Base-by-base conservation (phyloP, 495 filamentous ascomycete species). In the Aspergillus mulundensis region DNA sequence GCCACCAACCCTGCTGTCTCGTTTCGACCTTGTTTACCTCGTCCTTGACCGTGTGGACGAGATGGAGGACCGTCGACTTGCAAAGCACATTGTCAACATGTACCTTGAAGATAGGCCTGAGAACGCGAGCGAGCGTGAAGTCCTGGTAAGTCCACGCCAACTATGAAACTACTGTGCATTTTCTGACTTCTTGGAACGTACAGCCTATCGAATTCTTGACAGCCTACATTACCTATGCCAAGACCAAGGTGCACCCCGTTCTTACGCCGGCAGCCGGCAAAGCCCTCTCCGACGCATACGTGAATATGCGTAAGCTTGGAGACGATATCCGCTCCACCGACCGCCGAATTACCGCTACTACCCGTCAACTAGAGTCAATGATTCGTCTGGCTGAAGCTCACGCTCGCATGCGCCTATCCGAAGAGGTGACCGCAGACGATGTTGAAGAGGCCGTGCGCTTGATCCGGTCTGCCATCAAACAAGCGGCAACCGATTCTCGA, bases 301-400 rank as follows among this genome's bases (percentile, higher is more conserved):
- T 98, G 54, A 90, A 88, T 54, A 96, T 98, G 89, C 91, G 94
- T 57, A 90, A 91, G 64, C 81, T 97, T 1, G 94, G 94, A 58
- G 91, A 95, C 69, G 95, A 97, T 69, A 91, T 97, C 45, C 91
- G 94, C 23, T 84, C 92, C 12, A 79, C 87, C 1, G 94, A 98
- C 66, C 93, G 95, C 71, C 88, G 94, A 59, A 97, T 98, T 71
- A 98, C 94, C 1, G 94, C 94, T 44, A 98, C 94, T 10, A 98
- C 94, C 11, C 82, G 94, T 50, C 94, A 98, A 69, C 77, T 98
- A 34, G 94, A 98, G 71, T 91, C 87, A 32, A 97, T 97, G 88
- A 97, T 98, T 68, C 91, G 94, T 39, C 84, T 98, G 3, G 77
- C 92, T 1, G 94, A 98, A 78, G 93, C 94, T 14, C 95, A 97